These are phyloP conservation scores for Knoxia roxburghii DNA, from an alignment of 257 asterid species.

Conservation along the genomic window DNA sequence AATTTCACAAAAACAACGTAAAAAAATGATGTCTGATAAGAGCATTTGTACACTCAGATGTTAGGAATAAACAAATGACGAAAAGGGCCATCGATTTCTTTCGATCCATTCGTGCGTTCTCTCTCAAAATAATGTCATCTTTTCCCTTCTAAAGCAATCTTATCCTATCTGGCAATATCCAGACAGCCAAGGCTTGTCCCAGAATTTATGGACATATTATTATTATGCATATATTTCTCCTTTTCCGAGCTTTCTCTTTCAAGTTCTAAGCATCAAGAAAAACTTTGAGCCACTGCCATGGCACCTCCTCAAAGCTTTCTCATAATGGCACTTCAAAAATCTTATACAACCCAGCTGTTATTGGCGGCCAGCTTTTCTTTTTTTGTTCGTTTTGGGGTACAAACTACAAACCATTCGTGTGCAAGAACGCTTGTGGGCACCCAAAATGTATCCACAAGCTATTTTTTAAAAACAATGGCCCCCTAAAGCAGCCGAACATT, in stretches of 20 bases:
- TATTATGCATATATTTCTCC: background rate
- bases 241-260: background rate
- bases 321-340: background rate
- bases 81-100: constrained; percentile 1
- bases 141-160: background rate
- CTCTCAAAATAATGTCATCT: background rate
- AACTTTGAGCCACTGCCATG: too few species aligned
- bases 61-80: background rate
- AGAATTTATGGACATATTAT: background rate
- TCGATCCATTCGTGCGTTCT: constrained; percentile 6
- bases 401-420: constrained; percentile 1
- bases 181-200: constrained; percentile 10
- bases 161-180: constrained; percentile 4
- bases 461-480: too few species aligned
- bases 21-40: background rate
- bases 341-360: background rate
- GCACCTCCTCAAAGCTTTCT: constrained; percentile 1
- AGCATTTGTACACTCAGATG: background rate
- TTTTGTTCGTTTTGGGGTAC: background rate
- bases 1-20: background rate
- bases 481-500: too few species aligned
- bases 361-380: too few species aligned
- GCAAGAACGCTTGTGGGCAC: too few species aligned
- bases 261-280: background rate
- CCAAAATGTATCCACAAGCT: too few species aligned